phyloP scores from a whole-genome alignment of 805 yeast genomes.

The Nakazawaea anatomiae region DNA sequence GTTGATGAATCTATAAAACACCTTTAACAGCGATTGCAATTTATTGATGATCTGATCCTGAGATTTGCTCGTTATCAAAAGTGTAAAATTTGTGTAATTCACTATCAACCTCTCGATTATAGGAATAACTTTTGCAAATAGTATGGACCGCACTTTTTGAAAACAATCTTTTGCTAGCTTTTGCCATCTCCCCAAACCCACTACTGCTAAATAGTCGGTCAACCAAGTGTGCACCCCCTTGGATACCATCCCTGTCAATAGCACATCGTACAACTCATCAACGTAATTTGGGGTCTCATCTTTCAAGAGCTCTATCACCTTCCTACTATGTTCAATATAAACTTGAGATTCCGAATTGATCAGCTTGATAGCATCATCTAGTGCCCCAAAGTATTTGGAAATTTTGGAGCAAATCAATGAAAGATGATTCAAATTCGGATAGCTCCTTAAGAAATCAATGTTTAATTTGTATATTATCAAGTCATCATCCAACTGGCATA shows the following conservation, averaged over 20 bases:
- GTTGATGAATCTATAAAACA: slow-evolving; percentile 32
- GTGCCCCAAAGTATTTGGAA: slow-evolving; percentile 25
- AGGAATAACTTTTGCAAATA: slow-evolving; percentile 47
- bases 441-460: slow-evolving; percentile 20
- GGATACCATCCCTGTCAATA: slow-evolving; percentile 51
- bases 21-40: slow-evolving; percentile 23
- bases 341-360: slow-evolving; percentile 26
- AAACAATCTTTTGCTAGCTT: slow-evolving; percentile 44
- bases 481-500: slow-evolving; percentile 15
- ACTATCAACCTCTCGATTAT: slow-evolving; percentile 50
- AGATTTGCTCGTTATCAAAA: slow-evolving; percentile 15
- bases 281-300: slow-evolving; percentile 29
- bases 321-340: slow-evolving; percentile 30
- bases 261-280: slow-evolving; percentile 38
- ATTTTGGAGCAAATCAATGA: slow-evolving; percentile 29
- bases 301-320: slow-evolving; percentile 28
- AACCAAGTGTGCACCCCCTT: slow-evolving; percentile 50
- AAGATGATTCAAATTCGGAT: slow-evolving; percentile 19
- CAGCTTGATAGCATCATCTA: slow-evolving; percentile 25
- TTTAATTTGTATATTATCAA: slow-evolving; percentile 17
- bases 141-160: slow-evolving; percentile 40
- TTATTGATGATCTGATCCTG: slow-evolving; percentile 14
- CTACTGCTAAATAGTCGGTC: slow-evolving; percentile 59
- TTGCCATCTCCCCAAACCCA: slow-evolving; percentile 54
- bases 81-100: slow-evolving; percentile 29